Evolutionary conservation across 306 rosid species (phyloP), one percentile per base, ranked within the genome.

Genomic region (Quercus variabilis): DNA sequence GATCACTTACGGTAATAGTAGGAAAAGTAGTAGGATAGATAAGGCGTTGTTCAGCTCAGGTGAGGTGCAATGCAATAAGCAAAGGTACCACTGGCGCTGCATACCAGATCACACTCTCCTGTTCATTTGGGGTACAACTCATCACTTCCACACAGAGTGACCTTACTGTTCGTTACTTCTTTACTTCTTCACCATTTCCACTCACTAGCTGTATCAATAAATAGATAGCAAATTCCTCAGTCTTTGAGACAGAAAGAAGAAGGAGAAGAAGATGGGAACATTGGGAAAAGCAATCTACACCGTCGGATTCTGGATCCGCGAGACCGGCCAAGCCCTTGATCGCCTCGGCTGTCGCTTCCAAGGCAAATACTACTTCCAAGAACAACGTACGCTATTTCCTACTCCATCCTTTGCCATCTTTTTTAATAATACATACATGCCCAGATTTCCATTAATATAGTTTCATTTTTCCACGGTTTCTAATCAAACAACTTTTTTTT

Each of bases 261-360:
- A 33, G 3, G 2, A n/a, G 30, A n/a, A 33, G 58, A 56, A 71
- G 80, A 94, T 94, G 98, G 98, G 96, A 76, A 92, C 96, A 5
- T 9, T 94, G 17, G 98, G 98, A 15, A 89, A 85, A 80, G 97
- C 94, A 49, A 81, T 94, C 81, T 94, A 94, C 93, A 72, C 93
- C 75, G 92, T 94, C 33, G 97, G 98, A 84, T 92, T 94, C 90
- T 91, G 93, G 98, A 92, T 94, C 92, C 97, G 98, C 58, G 98
- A 94, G 81, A 89, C 97, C 23, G 98, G 97, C 71, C 97, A 94
- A 82, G 98, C 98, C 86, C 49, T 92, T 21, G 98, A 94, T 85
- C 98, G 97, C 81, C 91, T 94, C 20, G 98, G 97, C 23, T 89
- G 87, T 55, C 98, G 97, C 25, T 91, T 94, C 76, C 98, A 94